Base-by-base conservation (phyloP, 257 asterid genomes). In the Penstemon davidsonii region DNA sequence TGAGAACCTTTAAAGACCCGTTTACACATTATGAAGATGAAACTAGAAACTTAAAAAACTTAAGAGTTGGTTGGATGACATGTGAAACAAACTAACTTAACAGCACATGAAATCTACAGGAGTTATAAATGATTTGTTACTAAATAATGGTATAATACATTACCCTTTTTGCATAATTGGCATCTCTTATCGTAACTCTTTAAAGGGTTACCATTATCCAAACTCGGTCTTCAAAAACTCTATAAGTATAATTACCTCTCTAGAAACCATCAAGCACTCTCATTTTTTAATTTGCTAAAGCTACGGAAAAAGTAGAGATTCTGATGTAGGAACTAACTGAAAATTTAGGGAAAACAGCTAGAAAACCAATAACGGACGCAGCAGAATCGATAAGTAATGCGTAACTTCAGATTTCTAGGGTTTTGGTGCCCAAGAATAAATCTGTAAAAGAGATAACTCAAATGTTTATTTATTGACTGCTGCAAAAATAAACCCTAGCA, bases 251-350 rank as follows among this genome's bases (percentile, higher is more conserved):
- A 15, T 15, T 15, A 15, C 47, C 43, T 6, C 12, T 60, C 63
- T 41, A 36, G 15, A 55, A 49, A 19, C 41, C 10, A 62, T 68
- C 54, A 54, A 8, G 41, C 57, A 55, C 18, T 15, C 18, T 15
- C 18, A 15, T 15, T 15, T 15, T 10, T 15, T 9, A 47, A 3
- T 47, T 47, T 8, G 53, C 15, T 3, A 42, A 12, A 75, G 40
- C 50, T 63, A 15, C 18, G 18, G 68, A 41, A 2, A 64, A 69
- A 56, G 63, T 49, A 47, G 63, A 66, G 64, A 18, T 56, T 64
- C 61, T 15, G 18, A 15, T 15, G 18, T 15, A 15, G 18, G 18
- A 15, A 15, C 18, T 15, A 15, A 15, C 18, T 15, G 18, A 15
- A 15, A 15, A 15, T 15, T 15, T 15, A 15, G 18, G 18, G 18